Base-by-base conservation (phyloP, 1,284 basidiomycete genomes). In the Ustilago cynodontis region DNA sequence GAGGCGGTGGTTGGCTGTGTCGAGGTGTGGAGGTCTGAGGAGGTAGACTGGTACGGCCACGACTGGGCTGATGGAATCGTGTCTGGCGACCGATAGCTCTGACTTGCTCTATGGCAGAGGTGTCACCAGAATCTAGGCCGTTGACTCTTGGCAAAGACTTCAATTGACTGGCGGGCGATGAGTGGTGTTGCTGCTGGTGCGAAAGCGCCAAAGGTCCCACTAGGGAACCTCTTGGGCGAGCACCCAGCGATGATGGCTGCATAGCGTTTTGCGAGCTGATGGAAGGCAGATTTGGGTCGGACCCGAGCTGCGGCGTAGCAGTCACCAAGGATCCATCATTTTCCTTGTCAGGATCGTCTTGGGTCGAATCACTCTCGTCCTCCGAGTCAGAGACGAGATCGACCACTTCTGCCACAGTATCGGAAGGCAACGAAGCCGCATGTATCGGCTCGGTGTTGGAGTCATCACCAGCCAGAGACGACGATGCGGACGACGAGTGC, bases 301-400 rank as follows among this genome's bases (percentile, higher is more conserved):
- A 64, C 24, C 57, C 49, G n/a, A 72, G 41, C 5, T 49, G 65
- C 14, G 65, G 70, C 8, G 65, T 63, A 14, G 57, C 52, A 16
- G 26, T 53, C 22, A 65, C 63, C n/a, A 67, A 59, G 2, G 68
- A 66, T 2, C 60, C 52, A 31, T 77, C 65, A 18, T 77, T 77
- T 20, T 77, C 74, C 53, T 77, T 77, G 54, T 77, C 74, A 1
- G 69, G 65, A 20, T 76, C 73, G 1, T 71, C 59, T 8, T 54
- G 35, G 14, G 18, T 29, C n/a, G 61, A 50, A 18, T 45, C 24
- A 35, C 47, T 56, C 14, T 68, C 65, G 8, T 69, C 66, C 31
- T 71, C 68, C 0, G 72, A 75, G 41, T 65, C 68, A n/a, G 52
- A 52, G 3, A 65, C 37, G 9, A 76, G 41, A 41, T 76, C 61